Percentiles rank a stretch among this genome's conserved stretches.
These are phyloP conservation scores for Candida broadrunensis DNA, from an alignment of 805 yeast genomes.

Conservation along the genomic window DNA sequence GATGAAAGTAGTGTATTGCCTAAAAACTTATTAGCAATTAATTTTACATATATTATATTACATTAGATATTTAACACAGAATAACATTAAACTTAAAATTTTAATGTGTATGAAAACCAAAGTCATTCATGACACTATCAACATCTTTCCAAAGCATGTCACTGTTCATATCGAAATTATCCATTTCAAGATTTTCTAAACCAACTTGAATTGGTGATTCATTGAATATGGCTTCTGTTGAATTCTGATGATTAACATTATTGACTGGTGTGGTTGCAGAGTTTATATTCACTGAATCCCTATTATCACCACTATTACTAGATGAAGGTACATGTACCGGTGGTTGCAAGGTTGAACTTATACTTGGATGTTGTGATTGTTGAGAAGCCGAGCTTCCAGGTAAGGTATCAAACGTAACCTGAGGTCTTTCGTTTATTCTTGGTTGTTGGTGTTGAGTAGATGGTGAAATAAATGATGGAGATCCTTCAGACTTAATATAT, in stretches of 20 bases:
- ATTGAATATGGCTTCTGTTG: constrained; percentile 4
- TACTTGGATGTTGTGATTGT: too few relatives aligned
- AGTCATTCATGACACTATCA: constrained; percentile 86
- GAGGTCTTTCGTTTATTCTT: not conserved
- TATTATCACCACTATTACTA: not conserved
- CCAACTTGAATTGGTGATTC: constrained; percentile 27
- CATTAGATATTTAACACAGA: not conserved
- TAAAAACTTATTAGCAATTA: not conserved
- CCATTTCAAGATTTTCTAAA: constrained; percentile 33
- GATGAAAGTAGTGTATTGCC: too few relatives aligned
- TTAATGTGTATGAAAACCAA: constrained; percentile 70
- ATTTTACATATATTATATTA: not conserved
- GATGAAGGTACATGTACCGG: not conserved
- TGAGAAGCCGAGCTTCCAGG: not conserved
- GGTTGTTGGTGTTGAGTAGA: not conserved
- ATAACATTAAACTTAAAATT: not conserved
- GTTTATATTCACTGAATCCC: not conserved
- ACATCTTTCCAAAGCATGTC: constrained; percentile 76
- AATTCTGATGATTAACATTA: not conserved
- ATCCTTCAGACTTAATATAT: constrained; percentile 8
- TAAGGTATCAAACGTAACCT: not conserved
- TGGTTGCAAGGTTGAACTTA: too few relatives aligned
- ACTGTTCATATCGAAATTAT: constrained; percentile 45
- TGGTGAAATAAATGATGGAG: constrained; percentile 7
- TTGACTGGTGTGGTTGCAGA: constrained; percentile 1